These are phyloP conservation scores for Eucalyptus coolabah DNA, from an alignment of 345 rosid genomes.

Conservation along the genomic window DNA sequence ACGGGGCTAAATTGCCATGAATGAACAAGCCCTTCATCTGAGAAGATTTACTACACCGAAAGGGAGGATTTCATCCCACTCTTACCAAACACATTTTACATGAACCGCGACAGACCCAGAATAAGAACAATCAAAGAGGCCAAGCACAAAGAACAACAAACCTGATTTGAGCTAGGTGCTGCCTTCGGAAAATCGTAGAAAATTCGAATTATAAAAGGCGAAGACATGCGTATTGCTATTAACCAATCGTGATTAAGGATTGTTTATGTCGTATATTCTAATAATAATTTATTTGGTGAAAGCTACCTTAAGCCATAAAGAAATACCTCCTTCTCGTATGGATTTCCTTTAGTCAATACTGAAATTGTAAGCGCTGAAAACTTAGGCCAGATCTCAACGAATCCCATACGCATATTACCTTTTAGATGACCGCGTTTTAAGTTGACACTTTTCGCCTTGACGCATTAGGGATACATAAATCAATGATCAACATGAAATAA, in stretches of 20 bases:
- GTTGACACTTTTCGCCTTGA: not conserved
- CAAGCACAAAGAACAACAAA: not conserved
- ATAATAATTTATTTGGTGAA: not conserved
- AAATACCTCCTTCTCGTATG: not conserved
- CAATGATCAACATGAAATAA: not conserved
- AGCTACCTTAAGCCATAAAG: not conserved
- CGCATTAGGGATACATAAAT: not conserved
- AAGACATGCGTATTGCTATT: not conserved
- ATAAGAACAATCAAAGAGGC: not conserved
- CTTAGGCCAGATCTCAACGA: not conserved
- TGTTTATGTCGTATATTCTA: not conserved
- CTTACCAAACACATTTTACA: not conserved
- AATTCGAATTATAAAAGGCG: not conserved
- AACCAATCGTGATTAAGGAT: not conserved
- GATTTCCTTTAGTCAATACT: not conserved
- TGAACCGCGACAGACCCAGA: not conserved
- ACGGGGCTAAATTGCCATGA: not conserved
- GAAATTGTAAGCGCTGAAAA: not conserved
- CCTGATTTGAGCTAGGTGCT: not conserved
- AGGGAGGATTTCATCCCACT: not conserved
- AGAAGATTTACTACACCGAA: not conserved
- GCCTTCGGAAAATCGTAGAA: not conserved
- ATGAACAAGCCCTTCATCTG: not conserved
- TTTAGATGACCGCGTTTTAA: not conserved
- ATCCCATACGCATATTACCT: not conserved